Conservation (phyloP, 345 rosid genomes). For the Anacardium occidentale region DNA sequence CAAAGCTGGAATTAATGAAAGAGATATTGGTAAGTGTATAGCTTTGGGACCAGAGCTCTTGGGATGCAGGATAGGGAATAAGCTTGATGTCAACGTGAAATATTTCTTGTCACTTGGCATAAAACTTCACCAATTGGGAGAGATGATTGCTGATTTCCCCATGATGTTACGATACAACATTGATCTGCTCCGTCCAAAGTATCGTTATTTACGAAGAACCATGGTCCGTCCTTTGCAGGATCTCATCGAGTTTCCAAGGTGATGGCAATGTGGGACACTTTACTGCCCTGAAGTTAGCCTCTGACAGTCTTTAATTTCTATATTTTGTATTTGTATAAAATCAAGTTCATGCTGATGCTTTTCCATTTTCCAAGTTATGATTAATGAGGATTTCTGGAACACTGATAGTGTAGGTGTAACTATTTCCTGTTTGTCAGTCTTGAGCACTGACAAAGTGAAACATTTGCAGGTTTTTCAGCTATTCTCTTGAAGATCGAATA, state of each 20-base stretch:
- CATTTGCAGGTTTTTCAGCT: slow-evolving; percentile 79
- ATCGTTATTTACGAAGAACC: slow-evolving; percentile 68
- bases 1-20: slow-evolving; percentile 73
- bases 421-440: neutral
- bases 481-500: slow-evolving; percentile 75
- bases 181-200: slow-evolving; percentile 75
- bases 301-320: neutral
- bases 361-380: neutral
- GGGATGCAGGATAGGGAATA: slow-evolving; percentile 74
- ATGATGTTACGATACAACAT: slow-evolving; percentile 76
- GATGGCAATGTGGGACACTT: neutral
- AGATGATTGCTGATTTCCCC: slow-evolving; percentile 91
- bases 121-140: slow-evolving; percentile 53
- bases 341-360: neutral
- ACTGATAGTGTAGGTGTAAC: no score
- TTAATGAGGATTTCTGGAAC: no score
- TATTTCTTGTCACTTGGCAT: slow-evolving; percentile 80
- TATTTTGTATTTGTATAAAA: neutral
- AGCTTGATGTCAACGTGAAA: slow-evolving; percentile 71
- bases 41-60: slow-evolving; percentile 86
- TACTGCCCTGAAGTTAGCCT: neutral
- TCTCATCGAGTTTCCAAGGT: slow-evolving; percentile 90
- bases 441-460: slow-evolving; percentile 14
- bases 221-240: slow-evolving; percentile 86
- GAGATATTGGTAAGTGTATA: slow-evolving; percentile 71